phyloP scores from a whole-genome alignment of 345 rosid genomes.

The Trapa bicornis region DNA sequence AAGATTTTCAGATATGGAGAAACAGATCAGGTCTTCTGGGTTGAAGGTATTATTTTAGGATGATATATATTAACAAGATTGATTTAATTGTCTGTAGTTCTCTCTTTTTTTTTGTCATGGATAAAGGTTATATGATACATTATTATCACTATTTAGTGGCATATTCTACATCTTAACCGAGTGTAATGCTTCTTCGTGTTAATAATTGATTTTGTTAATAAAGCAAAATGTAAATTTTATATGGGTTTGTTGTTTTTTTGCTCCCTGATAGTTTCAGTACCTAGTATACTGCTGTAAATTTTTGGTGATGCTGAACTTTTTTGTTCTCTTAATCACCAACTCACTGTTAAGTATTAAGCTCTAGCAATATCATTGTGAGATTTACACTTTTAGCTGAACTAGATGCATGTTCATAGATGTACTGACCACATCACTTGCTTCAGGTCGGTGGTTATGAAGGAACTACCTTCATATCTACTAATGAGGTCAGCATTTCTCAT shows the following conservation, averaged over 20 bases:
- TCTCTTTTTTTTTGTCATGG: neutral
- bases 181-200: too few species aligned
- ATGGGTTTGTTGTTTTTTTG: neutral
- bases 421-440: neutral
- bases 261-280: neutral
- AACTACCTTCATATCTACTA: constrained; percentile 31
- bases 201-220: neutral
- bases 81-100: neutral
- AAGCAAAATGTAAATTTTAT: neutral
- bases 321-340: neutral
- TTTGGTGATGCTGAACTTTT: neutral
- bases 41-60: constrained; percentile 37
- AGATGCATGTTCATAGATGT: neutral
- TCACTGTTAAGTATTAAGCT: neutral
- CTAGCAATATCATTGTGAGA: too few species aligned
- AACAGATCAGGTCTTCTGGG: constrained; percentile 41
- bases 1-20: constrained; percentile 62
- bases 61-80: neutral
- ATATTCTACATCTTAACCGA: neutral
- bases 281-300: neutral
- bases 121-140: neutral
- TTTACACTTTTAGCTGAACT: neutral
- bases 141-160: neutral
- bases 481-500: constrained; percentile 40
- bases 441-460: constrained; percentile 21